Conservation (phyloP, 2,329 filamentous ascomycete species). For the Trichoderma arundinaceum region DNA sequence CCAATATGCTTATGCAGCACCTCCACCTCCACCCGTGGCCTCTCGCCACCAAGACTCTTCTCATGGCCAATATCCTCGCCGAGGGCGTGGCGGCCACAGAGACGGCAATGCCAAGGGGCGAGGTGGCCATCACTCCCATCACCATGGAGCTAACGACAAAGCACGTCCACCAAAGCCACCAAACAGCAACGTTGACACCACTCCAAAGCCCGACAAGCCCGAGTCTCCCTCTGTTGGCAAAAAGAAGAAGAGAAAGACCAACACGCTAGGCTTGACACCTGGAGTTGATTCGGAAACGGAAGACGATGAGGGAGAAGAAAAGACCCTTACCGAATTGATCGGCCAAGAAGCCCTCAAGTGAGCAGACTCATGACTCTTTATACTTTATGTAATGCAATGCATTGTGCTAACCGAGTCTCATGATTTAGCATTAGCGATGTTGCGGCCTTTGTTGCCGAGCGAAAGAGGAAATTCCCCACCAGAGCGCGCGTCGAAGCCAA, state of each 20-base stretch:
- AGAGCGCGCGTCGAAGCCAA: conserved; percentile 70
- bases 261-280: conserved; percentile 73
- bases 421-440: conserved; percentile 68
- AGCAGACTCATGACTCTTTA: conserved; percentile 39
- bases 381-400: neutral
- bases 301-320: conserved; percentile 72
- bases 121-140: conserved; percentile 45
- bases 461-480: conserved; percentile 81
- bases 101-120: conserved; percentile 52
- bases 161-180: conserved; percentile 41
- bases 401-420: neutral
- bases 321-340: conserved; percentile 62
- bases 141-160: conserved; percentile 52
- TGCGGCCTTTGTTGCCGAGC: conserved; percentile 78
- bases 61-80: conserved; percentile 45
- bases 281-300: conserved; percentile 67
- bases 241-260: conserved; percentile 75
- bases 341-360: conserved; percentile 63
- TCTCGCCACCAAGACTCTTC: conserved; percentile 45
- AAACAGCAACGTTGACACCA: conserved; percentile 33
- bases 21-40: conserved; percentile 45
- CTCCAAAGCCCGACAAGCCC: conserved; percentile 36
- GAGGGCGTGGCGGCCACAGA: conserved; percentile 42
- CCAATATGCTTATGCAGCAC: conserved; percentile 48
- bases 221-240: conserved; percentile 59